Base-by-base conservation (phyloP, 768 basidiomycete genomes). In the Hebeloma cylindrosporum region DNA sequence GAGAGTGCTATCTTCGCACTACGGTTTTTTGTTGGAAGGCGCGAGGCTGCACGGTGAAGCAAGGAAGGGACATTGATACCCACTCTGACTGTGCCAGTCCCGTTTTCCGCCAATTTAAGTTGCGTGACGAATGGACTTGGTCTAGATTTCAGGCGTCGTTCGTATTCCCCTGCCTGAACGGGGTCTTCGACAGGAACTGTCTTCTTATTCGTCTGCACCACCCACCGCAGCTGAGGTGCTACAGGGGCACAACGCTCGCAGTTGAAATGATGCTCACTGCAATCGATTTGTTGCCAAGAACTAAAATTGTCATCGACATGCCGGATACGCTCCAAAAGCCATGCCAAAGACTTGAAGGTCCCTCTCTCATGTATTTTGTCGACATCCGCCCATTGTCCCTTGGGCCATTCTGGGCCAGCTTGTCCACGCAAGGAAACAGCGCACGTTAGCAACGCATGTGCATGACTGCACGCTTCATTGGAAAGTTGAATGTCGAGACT, bases 41-140 rank as follows among this genome's bases (percentile, higher is more conserved):
- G 82, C 1, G 90, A 80, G 25, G 86, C 60, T 1, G 93, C 94
- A 34, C 89, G 88, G 61, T 97, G 94, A 39, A 91, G 72, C 22
- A 96, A 75, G 2, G 93, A 89, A 3, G 87, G 79, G 25, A 93
- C 77, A 60, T 97, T 97, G 57, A 94, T 77, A 28, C 92, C 94
- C 23, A 96, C 82, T 45, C 85, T 82, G 36, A 94, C 83, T 27
- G 72, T 74, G 0, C 92, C 93, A 3, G 71, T 61, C 14, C 79
- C 79, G 30, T 80, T 64, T 16, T 80, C 77, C 42, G 78, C 76
- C 20, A 87, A 61, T 54, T 77, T 84, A 22, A 93, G 74, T 59
- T 93, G 91, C 0, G 93, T 88, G 40, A 94, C 78, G 60, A 96
- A 92, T 0, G 93, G 84, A 34, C 73, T 80, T 0, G 94, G 94